Conservation (phyloP, 768 basidiomycete genomes). For the Nidularia sp. region DNA sequence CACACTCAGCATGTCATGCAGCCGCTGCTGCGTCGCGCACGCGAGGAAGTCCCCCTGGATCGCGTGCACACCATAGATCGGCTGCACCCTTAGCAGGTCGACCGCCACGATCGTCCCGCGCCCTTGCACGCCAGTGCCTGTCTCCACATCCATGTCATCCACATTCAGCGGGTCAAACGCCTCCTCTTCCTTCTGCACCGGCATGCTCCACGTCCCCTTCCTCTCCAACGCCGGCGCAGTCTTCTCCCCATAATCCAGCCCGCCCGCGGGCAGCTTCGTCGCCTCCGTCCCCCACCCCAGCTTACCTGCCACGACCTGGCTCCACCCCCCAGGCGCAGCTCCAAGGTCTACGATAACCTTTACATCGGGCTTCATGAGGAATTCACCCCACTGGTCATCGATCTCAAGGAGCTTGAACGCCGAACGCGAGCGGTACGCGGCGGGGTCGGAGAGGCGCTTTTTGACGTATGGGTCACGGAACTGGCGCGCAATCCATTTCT, state of each 20-base stretch:
- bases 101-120: conserved; percentile 66
- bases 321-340: conserved; percentile 93
- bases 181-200: conserved; percentile 10
- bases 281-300: conserved; percentile 41
- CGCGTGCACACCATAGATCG: conserved; percentile 69
- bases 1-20: conserved; percentile 31
- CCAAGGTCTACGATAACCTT: conserved; percentile 80
- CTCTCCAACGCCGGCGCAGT: conserved; percentile 2
- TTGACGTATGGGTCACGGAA: conserved; percentile 69
- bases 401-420: conserved; percentile 92
- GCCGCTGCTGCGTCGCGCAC: conserved; percentile 37
- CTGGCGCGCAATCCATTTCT: conserved; percentile 68
- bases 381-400: conserved; percentile 47
- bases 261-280: neutral
- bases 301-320: conserved; percentile 70
- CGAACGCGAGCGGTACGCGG: conserved; percentile 74
- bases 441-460: conserved; percentile 22
- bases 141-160: conserved; percentile 17
- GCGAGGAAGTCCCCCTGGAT: conserved; percentile 79
- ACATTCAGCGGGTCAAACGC: conserved; percentile 40
- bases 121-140: conserved; percentile 10
- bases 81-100: conserved; percentile 71
- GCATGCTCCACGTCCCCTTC: neutral
- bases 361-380: conserved; percentile 50
- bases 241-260: conserved; percentile 1